These are phyloP conservation scores for Emydomyces testavorans DNA, from an alignment of 2,329 filamentous ascomycete species.

Conservation along the genomic window DNA sequence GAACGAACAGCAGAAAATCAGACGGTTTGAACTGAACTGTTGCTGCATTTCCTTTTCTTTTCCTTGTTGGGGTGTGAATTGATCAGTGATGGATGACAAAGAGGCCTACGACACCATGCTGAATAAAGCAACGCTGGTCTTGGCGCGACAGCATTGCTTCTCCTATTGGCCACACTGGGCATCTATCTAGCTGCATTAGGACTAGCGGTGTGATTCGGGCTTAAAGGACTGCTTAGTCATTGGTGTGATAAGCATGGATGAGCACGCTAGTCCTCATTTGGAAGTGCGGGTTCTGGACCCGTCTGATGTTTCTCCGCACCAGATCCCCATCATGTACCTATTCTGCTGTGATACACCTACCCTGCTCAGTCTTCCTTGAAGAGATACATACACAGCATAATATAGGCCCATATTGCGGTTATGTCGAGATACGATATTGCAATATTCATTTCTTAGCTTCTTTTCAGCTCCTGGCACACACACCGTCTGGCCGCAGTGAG, in stretches of 20 bases:
- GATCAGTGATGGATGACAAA: not conserved
- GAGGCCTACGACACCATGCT: not conserved
- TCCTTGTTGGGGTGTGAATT: too few species aligned
- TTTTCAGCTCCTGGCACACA: not conserved
- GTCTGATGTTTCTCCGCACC: not conserved
- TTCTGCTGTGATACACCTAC: not conserved
- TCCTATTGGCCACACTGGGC: not conserved
- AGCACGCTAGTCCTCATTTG: too few species aligned
- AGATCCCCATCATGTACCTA: not conserved
- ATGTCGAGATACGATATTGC: too few species aligned
- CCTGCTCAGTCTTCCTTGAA: too few species aligned
- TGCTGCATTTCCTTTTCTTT: too few species aligned
- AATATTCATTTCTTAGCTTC: not conserved
- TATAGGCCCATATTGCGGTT: too few species aligned
- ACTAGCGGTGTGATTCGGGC: not conserved
- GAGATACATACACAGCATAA: too few species aligned
- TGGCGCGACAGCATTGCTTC: not conserved
- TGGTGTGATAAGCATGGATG: not conserved
- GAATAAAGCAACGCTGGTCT: not conserved
- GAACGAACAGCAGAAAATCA: too few species aligned
- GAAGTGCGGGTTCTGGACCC: slow-evolving; percentile 1
- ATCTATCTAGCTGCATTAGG: not conserved
- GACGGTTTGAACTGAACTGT: too few species aligned
- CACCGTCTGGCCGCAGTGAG: not conserved
- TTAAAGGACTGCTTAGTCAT: not conserved